Base-by-base conservation (phyloP, 2,329 filamentous ascomycete species). In the Didymella glomerata region DNA sequence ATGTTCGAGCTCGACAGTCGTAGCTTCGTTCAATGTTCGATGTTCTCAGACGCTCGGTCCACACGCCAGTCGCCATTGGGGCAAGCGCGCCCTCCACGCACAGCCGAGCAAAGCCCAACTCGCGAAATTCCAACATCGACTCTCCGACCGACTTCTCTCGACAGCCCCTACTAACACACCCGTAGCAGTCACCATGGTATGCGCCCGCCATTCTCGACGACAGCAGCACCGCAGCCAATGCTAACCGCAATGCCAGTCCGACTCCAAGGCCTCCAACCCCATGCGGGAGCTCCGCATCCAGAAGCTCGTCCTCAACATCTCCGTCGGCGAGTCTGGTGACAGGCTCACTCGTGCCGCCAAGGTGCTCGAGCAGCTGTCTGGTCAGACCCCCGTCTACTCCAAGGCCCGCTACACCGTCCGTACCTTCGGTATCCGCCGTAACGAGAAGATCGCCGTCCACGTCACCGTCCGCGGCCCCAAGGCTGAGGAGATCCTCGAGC, bases 331-430 rank as follows among this genome's bases (percentile, higher is more conserved):
- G 88, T 98, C 94, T 90, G 95, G 95, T 92, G 95, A 99, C 86
- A 96, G 95, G 90, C 90, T 99, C 81, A 99, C 95, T 77, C 92
- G 95, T 90, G 95, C 95, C 81, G 95, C 95, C 80, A 99, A 99
- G 90, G 95, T 99, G 88, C 88, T 99, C 77, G 95, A 99, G 88
- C 95, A 99, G 88, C 87, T 99, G 82, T 92, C 88, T 84, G 95
- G 95, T 93, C 95, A 99, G 88, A 98, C 95, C 76, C 95, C 95
- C 77, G 95, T 99, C 85, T 99, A 99, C 93, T 96, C 92, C 93
- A 99, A 99, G 91, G 95, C 95, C 83, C 92, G 95, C 80, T 99
- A 98, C 90, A 99, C 95, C 76, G 95, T 99, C 88, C 94, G 95
- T 86, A 98, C 94, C 80, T 99, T 99, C 85, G 95, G 95, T 90